A percentile compares a stretch with the other conserved stretches of the same genome.
Conservation (phyloP, 306 rosid species). For the Begonia fuchsioides region DNA sequence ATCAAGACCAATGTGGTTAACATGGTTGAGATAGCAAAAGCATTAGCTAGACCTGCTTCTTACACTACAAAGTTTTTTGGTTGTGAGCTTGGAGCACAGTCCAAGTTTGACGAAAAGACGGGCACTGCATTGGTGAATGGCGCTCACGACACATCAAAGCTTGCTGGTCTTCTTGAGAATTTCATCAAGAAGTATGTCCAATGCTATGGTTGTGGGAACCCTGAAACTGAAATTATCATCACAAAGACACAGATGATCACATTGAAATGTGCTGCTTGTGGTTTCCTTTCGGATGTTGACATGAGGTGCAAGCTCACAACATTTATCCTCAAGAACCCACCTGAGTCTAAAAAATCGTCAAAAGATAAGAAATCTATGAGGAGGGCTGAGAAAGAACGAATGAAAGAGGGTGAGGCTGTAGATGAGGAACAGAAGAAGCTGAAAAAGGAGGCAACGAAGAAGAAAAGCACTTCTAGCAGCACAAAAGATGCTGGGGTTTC, state of each 20-base stretch:
- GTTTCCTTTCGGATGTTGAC: constrained; percentile 63
- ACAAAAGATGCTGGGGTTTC: constrained; percentile 21
- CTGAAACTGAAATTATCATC: constrained; percentile 64
- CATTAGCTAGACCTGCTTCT: constrained; percentile 67
- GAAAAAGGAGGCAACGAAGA: constrained; percentile 43
- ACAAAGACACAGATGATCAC: constrained; percentile 58
- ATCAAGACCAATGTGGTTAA: constrained; percentile 69
- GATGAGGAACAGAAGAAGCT: constrained; percentile 56
- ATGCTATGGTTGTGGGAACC: constrained; percentile 73
- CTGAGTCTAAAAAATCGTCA: constrained; percentile 50
- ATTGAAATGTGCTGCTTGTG: constrained; percentile 79
- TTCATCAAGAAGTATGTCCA: constrained; percentile 78
- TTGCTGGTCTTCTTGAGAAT: constrained; percentile 68
- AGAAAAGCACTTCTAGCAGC: constrained; percentile 35
- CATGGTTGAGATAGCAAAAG: constrained; percentile 81
- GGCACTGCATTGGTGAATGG: constrained; percentile 69
- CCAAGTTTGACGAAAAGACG: constrained; percentile 67
- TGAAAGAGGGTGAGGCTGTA: constrained; percentile 66
- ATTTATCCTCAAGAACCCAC: constrained; percentile 69
- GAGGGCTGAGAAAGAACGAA: constrained; percentile 71
- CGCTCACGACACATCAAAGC: constrained; percentile 61
- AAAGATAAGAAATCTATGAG: constrained; percentile 77
- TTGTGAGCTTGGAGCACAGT: constrained; percentile 80
- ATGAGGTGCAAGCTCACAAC: constrained; percentile 76
- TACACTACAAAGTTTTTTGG: constrained; percentile 72